Percentiles rank a stretch among this genome's conserved stretches.
These are phyloP conservation scores for Cladosporium sp. DNA, from an alignment of 2,329 filamentous ascomycete species.

Conservation along the genomic window DNA sequence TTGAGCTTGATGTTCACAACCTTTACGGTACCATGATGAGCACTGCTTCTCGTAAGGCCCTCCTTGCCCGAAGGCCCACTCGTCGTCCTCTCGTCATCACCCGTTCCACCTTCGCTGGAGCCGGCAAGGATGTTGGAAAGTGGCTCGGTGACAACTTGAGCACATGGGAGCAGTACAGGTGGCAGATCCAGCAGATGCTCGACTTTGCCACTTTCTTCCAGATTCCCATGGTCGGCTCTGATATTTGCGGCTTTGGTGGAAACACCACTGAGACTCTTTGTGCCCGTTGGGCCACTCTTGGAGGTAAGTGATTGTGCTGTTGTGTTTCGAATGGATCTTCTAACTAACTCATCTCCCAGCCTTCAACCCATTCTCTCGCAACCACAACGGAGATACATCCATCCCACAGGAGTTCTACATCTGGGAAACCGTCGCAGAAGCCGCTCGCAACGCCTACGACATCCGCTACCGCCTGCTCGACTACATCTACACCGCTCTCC, in stretches of 20 bases:
- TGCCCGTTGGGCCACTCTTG: conserved; percentile 69
- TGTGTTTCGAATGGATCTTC: background rate
- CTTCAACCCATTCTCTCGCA: conserved; percentile 72
- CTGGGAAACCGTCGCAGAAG: conserved; percentile 62
- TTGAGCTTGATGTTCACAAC: conserved; percentile 73
- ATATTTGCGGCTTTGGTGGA: conserved; percentile 72
- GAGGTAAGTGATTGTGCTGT: conserved; percentile 31
- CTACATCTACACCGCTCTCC: conserved; percentile 72
- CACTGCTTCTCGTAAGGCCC: conserved; percentile 61
- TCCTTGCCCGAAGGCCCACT: conserved; percentile 63
- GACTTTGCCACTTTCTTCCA: conserved; percentile 46
- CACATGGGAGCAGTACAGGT: conserved; percentile 44
- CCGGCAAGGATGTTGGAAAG: conserved; percentile 59
- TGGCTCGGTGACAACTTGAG: conserved; percentile 58
- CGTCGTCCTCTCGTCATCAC: conserved; percentile 70
- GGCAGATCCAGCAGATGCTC: conserved; percentile 42
- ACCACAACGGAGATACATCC: conserved; percentile 60
- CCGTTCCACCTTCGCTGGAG: conserved; percentile 71
- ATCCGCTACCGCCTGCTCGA: conserved; percentile 71
- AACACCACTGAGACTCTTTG: conserved; percentile 68
- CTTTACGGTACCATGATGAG: conserved; percentile 66
- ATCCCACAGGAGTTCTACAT: conserved; percentile 70
- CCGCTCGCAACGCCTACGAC: conserved; percentile 66
- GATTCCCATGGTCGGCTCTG: conserved; percentile 49
- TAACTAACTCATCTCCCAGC: conserved; percentile 40